Evolutionary conservation across 2,329 filamentous ascomycete species (phyloP), one percentile per base, ranked within the genome.

Genomic region (Lasiodiplodia sp.): DNA sequence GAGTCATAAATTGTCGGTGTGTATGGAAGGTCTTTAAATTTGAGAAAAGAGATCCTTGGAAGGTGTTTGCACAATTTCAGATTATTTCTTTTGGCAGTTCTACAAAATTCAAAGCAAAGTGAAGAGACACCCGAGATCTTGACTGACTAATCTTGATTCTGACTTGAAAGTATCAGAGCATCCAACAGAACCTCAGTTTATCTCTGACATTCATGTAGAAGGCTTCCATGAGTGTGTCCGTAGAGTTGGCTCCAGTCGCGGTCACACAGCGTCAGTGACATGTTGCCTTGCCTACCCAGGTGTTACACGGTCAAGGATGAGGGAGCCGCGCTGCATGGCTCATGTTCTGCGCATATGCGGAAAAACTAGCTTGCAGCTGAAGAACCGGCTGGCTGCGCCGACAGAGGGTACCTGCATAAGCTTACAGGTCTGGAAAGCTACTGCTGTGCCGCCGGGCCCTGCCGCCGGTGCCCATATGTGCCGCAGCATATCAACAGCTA

Each of bases 391-490:
- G 55, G 55, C 55, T 12, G 34, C n/a, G 31, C 55, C 40, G n/a
- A 14, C 37, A 21, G 58, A 63, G 58, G 58, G 58, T 63, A 63
- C 58, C 58, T 63, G 58, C 58, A 47, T 23, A 31, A 58, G 58
- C 58, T 38, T 21, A 16, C n/a, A 16, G 25, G 4, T 7, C 34
- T 58, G n/a, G 25, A 58, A 21, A 40, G 23, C 25, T 34, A 28
- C 34, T 37, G 37, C 55, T 8, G n/a, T 16, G 58, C 38, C 38
- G 23, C 34, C 25, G 18, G 6, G 3, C 53, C 25, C 16, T 8
- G 7, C 53, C n/a, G 10, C 7, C 10, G n/a, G 44, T 21, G 44
- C 8, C 44, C n/a, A 18, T 47, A 21, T 18, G n/a, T 47, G 4
- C 10, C 10, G n/a, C 44, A 10, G 44, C 3, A 21, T 21, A n/a